Conservation (phyloP, 441 rosid species). For the Euphorbia celastroides region DNA sequence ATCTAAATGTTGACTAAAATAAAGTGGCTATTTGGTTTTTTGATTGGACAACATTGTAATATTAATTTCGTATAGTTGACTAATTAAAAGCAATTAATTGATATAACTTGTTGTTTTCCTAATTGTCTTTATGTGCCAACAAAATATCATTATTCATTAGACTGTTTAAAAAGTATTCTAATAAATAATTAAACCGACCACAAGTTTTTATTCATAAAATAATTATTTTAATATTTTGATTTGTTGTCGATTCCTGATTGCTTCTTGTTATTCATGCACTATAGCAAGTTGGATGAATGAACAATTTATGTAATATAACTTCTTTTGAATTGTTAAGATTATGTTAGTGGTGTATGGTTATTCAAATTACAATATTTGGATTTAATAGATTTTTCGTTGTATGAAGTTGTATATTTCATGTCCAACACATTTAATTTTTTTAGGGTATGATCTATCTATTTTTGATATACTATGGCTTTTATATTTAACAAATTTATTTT, state of each 20-base stretch:
- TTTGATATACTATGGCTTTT: too few relatives aligned
- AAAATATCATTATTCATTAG: neutral
- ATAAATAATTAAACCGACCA: neutral
- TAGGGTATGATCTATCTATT: too few relatives aligned
- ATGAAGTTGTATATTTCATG: too few relatives aligned
- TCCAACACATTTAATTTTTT: too few relatives aligned
- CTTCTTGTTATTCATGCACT: neutral
- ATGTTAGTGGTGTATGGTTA: neutral
- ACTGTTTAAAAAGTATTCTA: neutral
- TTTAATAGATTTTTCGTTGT: too few relatives aligned
- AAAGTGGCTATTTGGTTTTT: neutral
- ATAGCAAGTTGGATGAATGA: too few relatives aligned
- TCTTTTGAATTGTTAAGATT: neutral
- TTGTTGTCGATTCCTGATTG: neutral
- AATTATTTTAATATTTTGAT: neutral
- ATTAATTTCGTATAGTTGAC: neutral
- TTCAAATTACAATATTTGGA: neutral
- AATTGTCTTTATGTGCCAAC: neutral
- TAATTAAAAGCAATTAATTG: neutral
- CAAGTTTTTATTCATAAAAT: neutral
- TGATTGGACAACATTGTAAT: neutral
- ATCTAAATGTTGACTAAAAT: constrained; percentile 6
- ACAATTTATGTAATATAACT: too few relatives aligned
- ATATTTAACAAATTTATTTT: too few relatives aligned
- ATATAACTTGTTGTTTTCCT: neutral